Evolutionary conservation across 2,329 filamentous ascomycete species (phyloP).

Genomic region (Gyromitra esculenta): DNA sequence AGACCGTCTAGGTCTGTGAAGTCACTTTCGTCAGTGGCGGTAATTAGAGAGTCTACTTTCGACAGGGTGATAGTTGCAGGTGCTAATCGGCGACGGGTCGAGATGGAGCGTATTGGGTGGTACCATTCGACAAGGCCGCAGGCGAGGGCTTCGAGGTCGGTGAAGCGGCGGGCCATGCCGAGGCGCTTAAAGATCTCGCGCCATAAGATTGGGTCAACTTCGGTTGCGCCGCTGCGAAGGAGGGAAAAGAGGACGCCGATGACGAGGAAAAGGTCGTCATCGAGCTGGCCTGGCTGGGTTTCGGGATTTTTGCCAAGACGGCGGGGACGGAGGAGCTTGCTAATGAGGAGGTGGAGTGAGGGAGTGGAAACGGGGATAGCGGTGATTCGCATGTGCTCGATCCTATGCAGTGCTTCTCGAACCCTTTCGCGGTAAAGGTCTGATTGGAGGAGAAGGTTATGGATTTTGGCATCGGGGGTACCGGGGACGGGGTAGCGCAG

Average conservation of each 20-base stretch:
- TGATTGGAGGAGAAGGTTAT: conserved; percentile 46
- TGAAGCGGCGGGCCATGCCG: conserved; percentile 55
- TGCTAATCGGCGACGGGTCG: conserved; percentile 32
- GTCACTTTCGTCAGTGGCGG: neutral
- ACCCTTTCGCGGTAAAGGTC: conserved; percentile 51
- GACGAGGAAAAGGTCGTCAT: conserved; percentile 47
- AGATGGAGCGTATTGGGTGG: conserved; percentile 45
- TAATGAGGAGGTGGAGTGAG: conserved; percentile 52
- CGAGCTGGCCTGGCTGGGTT: conserved; percentile 6
- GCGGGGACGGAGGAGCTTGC: conserved; percentile 53
- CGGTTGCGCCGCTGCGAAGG: conserved; percentile 51
- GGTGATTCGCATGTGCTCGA: conserved; percentile 53
- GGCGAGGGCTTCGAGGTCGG: conserved; percentile 54
- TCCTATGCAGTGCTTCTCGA: conserved; percentile 51
- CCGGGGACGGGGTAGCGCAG: conserved; percentile 19
- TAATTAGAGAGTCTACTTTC: neutral
- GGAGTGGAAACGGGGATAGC: conserved; percentile 50
- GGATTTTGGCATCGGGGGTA: conserved; percentile 1
- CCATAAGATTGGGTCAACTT: conserved; percentile 55
- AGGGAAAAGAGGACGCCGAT: conserved; percentile 53
- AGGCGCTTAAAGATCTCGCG: conserved; percentile 56
- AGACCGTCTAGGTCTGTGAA: neutral
- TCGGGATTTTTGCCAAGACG: conserved; percentile 48
- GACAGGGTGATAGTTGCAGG: neutral
- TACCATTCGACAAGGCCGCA: conserved; percentile 56